Evolutionary conservation across 345 rosid genomes (phyloP).

Genomic region (Crucihimalaya himalaica): DNA sequence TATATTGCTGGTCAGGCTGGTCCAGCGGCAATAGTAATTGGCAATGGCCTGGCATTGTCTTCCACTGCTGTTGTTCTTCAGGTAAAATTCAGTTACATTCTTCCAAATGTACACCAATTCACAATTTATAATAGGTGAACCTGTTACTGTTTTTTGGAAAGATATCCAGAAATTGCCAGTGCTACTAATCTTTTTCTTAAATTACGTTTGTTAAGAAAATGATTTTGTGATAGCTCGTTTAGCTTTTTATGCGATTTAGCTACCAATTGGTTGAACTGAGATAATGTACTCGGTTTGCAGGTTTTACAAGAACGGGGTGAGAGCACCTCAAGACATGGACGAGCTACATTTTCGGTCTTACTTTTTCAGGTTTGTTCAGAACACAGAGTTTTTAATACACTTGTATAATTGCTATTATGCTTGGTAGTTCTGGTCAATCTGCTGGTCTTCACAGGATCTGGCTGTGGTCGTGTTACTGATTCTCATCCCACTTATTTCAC

Average conservation of each 20-base stretch:
- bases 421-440: conserved; percentile 32
- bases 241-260: conserved; percentile 15
- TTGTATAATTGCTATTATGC: conserved; percentile 8
- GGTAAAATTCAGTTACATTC: conserved; percentile 46
- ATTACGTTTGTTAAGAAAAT: not conserved
- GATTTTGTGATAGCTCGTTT: not conserved
- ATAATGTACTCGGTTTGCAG: conserved; percentile 47
- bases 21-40: conserved; percentile 95
- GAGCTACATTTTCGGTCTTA: conserved; percentile 97
- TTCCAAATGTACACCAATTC: not conserved
- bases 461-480: conserved; percentile 97
- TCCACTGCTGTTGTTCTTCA: conserved; percentile 99
- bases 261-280: conserved; percentile 13
- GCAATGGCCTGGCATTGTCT: conserved; percentile 95
- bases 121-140: not conserved
- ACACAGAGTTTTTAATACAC: conserved; percentile 5
- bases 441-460: conserved; percentile 70
- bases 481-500: conserved; percentile 96
- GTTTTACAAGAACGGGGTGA: conserved; percentile 98
- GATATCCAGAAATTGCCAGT: not conserved
- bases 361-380: conserved; percentile 81
- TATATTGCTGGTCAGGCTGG: conserved; percentile 77
- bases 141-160: not conserved
- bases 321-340: conserved; percentile 99
- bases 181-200: not conserved